Evolutionary conservation across 2,329 filamentous ascomycete species (phyloP).

Genomic region (Fusarium anguioides): DNA sequence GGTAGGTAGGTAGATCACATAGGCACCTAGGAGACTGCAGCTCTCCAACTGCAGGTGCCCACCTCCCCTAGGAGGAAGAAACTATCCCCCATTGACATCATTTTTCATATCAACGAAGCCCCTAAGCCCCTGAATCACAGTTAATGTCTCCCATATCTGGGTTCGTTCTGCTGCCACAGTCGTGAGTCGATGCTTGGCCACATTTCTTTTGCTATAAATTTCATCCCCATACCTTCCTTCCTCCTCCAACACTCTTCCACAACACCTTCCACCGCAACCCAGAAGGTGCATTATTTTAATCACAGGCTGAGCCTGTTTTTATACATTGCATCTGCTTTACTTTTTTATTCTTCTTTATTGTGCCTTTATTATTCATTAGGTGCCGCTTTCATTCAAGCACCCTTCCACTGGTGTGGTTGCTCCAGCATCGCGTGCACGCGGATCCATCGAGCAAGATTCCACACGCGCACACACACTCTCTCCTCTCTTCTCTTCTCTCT

Average conservation of each 20-base stretch:
- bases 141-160: background rate
- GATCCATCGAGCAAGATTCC: background rate
- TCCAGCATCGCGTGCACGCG: background rate
- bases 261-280: background rate
- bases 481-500: background rate
- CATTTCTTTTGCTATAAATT: conserved; percentile 15
- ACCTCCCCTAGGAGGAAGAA: background rate
- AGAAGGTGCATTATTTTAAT: background rate
- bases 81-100: background rate
- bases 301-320: no score
- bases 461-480: no score
- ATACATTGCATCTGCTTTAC: background rate
- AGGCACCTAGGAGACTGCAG: background rate
- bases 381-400: background rate
- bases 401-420: background rate
- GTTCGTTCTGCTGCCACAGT: background rate
- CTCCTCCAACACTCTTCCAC: conserved; percentile 5
- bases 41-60: background rate
- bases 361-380: background rate
- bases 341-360: background rate
- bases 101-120: background rate
- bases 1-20: no score
- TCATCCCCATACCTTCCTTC: background rate
- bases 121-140: background rate
- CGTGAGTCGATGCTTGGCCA: background rate